Evolutionary conservation across 331 rosid genomes (phyloP), one percentile per base, ranked within the genome.

Genomic region (Prunus yedoensis): DNA sequence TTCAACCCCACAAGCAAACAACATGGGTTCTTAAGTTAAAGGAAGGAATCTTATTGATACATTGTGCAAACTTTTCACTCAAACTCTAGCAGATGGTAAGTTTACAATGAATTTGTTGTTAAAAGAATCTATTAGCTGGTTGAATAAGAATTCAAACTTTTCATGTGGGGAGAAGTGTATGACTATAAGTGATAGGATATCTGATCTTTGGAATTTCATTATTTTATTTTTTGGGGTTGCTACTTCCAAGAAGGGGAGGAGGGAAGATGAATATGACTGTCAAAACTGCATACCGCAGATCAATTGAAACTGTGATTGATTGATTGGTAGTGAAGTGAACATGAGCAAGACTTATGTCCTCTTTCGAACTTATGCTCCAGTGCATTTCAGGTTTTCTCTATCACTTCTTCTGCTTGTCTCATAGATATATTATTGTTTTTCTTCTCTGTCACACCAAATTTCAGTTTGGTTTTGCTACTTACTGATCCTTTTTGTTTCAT

Each of bases 331-430:
- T 32, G 85, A 88, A 81, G 93, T 93, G 75, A 77, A 89, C 88
- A 78, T 17, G 73, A 91, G 80, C 85, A 93, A 84, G 87, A 88
- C 98, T 69, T 57, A 83, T 50, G 96, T 91, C 73, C 68, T 89
- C 66, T 91, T 89, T 84, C 92, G 98, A 83, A 93, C 97, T 73
- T 89, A 84, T 70, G 81, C 98, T 54, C 91, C 98, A 11, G 94
- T 91, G 70, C 98, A 93, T 85, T 93, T 93, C 96, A 89, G 98
- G 98, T 93, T 78, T 78, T 76, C 66, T 77, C 63, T 16, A 9
- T 63, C 49, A 52, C 50, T 70, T 38, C 8, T 11, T 49, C 3
- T 13, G 4, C 27, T 45, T 3, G 14, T 64, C 23, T 57, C 63
- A 4, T 68, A 58, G 77, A 11, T 64, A 9, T 18, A 47, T 63